A percentile compares a stretch with the other conserved stretches of the same genome.
These are phyloP conservation scores for Calonectria pseudoreteaudii DNA, from an alignment of 2,329 filamentous ascomycete genomes.

Conservation along the genomic window DNA sequence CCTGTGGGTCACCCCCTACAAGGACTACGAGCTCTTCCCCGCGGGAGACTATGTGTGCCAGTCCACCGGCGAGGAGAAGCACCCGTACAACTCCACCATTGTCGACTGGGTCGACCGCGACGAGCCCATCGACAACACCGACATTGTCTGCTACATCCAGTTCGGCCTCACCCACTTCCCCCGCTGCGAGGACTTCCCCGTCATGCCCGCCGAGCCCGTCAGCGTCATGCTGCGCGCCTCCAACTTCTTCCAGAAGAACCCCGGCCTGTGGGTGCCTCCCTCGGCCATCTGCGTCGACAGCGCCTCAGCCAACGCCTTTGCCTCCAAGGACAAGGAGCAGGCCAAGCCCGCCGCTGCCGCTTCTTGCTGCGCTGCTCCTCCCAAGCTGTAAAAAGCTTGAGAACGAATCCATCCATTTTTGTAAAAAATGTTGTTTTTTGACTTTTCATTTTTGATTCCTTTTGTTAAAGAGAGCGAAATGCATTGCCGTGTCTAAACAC, in stretches of 20 bases:
- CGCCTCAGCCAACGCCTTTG: constrained; percentile 37
- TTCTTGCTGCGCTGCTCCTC: constrained; percentile 36
- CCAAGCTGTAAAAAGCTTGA: constrained; percentile 17
- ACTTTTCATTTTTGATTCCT: neutral
- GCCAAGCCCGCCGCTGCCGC: constrained; percentile 16
- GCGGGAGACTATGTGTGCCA: constrained; percentile 90
- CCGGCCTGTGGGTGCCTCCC: constrained; percentile 83
- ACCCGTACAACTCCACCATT: constrained; percentile 73
- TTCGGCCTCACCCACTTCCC: constrained; percentile 94
- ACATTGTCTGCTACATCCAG: constrained; percentile 93
- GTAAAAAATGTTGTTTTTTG: neutral
- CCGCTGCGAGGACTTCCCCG: constrained; percentile 88
- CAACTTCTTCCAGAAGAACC: constrained; percentile 86
- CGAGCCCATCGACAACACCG: constrained; percentile 80
- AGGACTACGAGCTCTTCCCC: constrained; percentile 84
- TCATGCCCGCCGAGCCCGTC: constrained; percentile 92
- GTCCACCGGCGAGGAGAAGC: constrained; percentile 76
- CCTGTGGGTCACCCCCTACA: constrained; percentile 63
- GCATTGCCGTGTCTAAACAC: constrained; percentile 10
- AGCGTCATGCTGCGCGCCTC: constrained; percentile 81
- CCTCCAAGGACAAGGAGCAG: constrained; percentile 30
- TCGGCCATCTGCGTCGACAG: constrained; percentile 41
- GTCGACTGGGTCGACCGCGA: constrained; percentile 82
- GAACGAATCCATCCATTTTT: neutral
- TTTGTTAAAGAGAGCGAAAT: constrained; percentile 5